Conservation (phyloP, 2,329 filamentous ascomycete genomes). For the Zymoseptoria tritici region DNA sequence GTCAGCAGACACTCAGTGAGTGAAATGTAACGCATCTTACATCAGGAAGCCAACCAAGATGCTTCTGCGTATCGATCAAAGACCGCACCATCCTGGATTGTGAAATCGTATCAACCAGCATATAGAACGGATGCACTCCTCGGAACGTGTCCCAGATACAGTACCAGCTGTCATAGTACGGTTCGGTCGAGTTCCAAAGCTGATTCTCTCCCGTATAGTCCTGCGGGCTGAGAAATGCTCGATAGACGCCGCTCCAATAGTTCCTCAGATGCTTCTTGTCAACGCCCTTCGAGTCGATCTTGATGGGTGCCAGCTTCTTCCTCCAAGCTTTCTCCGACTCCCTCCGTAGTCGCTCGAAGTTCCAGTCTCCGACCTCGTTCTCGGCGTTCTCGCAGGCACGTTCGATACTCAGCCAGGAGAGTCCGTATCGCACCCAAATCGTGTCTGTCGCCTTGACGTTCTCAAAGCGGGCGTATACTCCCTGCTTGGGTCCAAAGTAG, state of each 20-base stretch:
- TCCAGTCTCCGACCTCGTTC: slow-evolving; percentile 56
- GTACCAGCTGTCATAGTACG: slow-evolving; percentile 49
- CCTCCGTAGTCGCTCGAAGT: slow-evolving; percentile 49
- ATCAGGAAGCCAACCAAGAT: slow-evolving; percentile 65
- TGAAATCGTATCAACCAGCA: slow-evolving; percentile 57
- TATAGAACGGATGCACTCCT: slow-evolving; percentile 56
- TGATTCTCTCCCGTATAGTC: slow-evolving; percentile 41
- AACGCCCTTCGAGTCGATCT: slow-evolving; percentile 29
- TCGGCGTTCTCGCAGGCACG: slow-evolving; percentile 63
- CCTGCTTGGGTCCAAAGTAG: slow-evolving; percentile 17
- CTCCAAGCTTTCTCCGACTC: slow-evolving; percentile 35
- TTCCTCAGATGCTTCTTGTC: slow-evolving; percentile 30
- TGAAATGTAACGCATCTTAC: not conserved
- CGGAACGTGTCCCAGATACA: slow-evolving; percentile 44
- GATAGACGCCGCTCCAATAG: slow-evolving; percentile 39
- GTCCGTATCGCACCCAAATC: slow-evolving; percentile 55
- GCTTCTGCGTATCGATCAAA: slow-evolving; percentile 61
- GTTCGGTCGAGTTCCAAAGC: slow-evolving; percentile 36
- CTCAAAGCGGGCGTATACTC: slow-evolving; percentile 29
- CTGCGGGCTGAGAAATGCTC: slow-evolving; percentile 39
- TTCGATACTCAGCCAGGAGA: slow-evolving; percentile 59
- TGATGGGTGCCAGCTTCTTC: slow-evolving; percentile 33
- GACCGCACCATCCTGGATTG: slow-evolving; percentile 61
- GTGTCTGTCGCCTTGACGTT: slow-evolving; percentile 33
- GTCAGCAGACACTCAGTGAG: not conserved